phyloP scores from a whole-genome alignment of 192 early-diverging fungal genomes.

The Backusella liffmaniae region DNA sequence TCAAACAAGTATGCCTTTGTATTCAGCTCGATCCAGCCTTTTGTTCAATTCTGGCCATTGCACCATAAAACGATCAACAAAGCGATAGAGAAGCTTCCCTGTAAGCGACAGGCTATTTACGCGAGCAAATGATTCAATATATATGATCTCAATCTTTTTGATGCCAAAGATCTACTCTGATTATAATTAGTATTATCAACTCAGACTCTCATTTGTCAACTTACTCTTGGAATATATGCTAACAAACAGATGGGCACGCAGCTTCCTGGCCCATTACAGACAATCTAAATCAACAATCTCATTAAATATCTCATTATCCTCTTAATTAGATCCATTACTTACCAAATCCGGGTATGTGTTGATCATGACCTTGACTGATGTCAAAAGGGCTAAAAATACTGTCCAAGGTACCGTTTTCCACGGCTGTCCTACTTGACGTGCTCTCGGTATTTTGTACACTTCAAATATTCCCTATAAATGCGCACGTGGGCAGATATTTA shows the following conservation, averaged over 20 bases:
- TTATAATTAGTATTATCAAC: not conserved
- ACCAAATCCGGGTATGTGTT: conserved; percentile 58
- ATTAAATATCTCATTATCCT: not conserved
- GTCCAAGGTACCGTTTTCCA: conserved; percentile 55
- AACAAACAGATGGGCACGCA: conserved; percentile 72
- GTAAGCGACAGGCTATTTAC: conserved; percentile 84
- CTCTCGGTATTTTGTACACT: conserved; percentile 61
- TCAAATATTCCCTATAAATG: conserved; percentile 1
- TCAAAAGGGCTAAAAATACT: conserved; percentile 43
- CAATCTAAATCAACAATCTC: conserved; percentile 39
- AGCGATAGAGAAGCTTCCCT: conserved; percentile 74
- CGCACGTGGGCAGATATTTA: not conserved
- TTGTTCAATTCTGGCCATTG: conserved; percentile 76
- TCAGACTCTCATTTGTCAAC: not conserved
- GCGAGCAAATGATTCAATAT: conserved; percentile 92
- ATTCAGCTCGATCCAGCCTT: conserved; percentile 59
- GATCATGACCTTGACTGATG: conserved; percentile 42
- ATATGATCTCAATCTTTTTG: conserved; percentile 63
- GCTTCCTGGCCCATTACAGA: conserved; percentile 92
- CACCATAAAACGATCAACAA: conserved; percentile 86
- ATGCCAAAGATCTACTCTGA: conserved; percentile 46
- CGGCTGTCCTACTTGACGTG: conserved; percentile 72
- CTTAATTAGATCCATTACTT: conserved; percentile 8
- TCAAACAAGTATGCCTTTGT: conserved; percentile 66
- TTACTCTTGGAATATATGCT: conserved; percentile 61